Evolutionary conservation across 2,329 filamentous ascomycete species (phyloP).

Genomic region (Paecilomyces niveus): DNA sequence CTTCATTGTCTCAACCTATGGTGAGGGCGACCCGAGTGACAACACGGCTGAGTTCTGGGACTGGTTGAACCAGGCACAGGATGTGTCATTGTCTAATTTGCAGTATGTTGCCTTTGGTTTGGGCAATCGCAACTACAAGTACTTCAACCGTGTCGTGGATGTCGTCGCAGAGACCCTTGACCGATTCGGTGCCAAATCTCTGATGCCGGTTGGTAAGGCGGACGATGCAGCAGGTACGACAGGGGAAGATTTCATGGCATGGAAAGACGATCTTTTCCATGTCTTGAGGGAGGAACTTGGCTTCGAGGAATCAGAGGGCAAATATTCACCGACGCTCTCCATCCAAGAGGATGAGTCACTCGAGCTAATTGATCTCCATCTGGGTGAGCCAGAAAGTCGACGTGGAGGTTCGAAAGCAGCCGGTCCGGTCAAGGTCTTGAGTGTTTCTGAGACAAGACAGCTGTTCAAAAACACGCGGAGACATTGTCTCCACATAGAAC

Average conservation of each 20-base stretch:
- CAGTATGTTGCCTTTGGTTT: constrained; percentile 83
- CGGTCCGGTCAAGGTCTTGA: constrained; percentile 76
- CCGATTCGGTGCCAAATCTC: constrained; percentile 66
- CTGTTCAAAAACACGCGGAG: constrained; percentile 72
- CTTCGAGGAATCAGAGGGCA: constrained; percentile 78
- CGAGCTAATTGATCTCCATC: constrained; percentile 71
- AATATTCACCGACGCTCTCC: constrained; percentile 78
- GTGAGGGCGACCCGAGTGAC: constrained; percentile 91
- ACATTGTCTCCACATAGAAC: constrained; percentile 85
- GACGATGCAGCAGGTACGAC: constrained; percentile 91
- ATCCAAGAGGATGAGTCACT: constrained; percentile 64
- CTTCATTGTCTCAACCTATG: constrained; percentile 89
- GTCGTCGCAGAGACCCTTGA: constrained; percentile 69
- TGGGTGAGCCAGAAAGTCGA: constrained; percentile 75
- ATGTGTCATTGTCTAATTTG: constrained; percentile 62
- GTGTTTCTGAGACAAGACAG: constrained; percentile 71
- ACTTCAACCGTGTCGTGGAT: constrained; percentile 93
- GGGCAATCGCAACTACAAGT: constrained; percentile 94
- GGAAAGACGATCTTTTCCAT: constrained; percentile 93
- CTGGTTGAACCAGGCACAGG: constrained; percentile 73
- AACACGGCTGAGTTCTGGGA: constrained; percentile 87
- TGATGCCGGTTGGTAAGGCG: constrained; percentile 78
- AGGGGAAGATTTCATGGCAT: constrained; percentile 92
- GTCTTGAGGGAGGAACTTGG: constrained; percentile 68
- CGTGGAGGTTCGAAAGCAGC: constrained; percentile 68